These are phyloP conservation scores for Ceratobasidium sp. DNA, from an alignment of 1,284 basidiomycete species.

Conservation along the genomic window DNA sequence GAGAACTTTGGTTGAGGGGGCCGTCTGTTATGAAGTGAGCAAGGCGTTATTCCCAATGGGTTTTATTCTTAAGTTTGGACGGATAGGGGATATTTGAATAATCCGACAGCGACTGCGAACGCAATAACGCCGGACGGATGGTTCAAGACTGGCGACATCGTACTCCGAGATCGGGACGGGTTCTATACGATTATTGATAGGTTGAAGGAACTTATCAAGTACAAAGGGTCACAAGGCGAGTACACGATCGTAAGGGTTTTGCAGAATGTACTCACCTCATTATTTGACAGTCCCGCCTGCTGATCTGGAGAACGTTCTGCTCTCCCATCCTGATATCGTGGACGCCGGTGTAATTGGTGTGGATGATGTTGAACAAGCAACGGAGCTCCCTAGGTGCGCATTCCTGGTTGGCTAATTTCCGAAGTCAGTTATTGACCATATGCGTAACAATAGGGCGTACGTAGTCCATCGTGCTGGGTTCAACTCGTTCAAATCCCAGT, in stretches of 20 bases:
- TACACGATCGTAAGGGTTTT: not conserved
- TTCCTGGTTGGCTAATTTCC: not conserved
- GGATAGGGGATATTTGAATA: conserved; percentile 64
- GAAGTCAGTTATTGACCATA: not conserved
- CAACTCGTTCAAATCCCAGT: conserved; percentile 40
- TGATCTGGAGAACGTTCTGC: conserved; percentile 78
- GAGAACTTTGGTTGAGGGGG: conserved; percentile 85
- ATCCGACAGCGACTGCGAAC: conserved; percentile 71
- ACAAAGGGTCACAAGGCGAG: conserved; percentile 75
- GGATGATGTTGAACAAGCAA: conserved; percentile 68
- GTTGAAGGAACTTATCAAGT: conserved; percentile 86
- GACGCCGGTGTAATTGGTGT: conserved; percentile 81
- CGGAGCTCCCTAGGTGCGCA: conserved; percentile 76
- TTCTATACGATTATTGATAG: conserved; percentile 74
- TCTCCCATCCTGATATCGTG: conserved; percentile 75
- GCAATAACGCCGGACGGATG: conserved; percentile 77
- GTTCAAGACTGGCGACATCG: conserved; percentile 89
- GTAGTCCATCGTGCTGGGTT: conserved; percentile 63
- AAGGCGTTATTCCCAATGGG: not conserved
- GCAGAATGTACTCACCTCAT: not conserved
- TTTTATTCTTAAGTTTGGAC: not conserved
- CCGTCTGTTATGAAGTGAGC: conserved; percentile 80
- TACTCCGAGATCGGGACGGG: conserved; percentile 69
- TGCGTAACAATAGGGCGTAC: conserved; percentile 65
- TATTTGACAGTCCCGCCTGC: conserved; percentile 76